Conservation (phyloP, 192 early-diverging fungal species). For the Chytriomyces sp. region DNA sequence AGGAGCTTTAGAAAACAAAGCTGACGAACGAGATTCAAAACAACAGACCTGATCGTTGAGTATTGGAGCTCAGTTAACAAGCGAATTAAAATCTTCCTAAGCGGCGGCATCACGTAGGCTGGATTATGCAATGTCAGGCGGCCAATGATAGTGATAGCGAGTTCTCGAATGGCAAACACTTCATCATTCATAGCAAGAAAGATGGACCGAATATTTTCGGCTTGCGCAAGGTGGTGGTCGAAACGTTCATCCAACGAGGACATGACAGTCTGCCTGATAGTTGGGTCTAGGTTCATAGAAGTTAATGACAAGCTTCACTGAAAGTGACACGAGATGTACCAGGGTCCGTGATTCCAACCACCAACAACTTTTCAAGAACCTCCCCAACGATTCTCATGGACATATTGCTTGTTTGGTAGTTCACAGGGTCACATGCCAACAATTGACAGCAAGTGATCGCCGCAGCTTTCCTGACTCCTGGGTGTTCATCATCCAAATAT, state of each 20-base stretch:
- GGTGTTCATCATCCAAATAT: constrained; percentile 78
- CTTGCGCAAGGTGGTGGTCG: constrained; percentile 87
- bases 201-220: constrained; percentile 84
- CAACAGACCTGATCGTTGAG: constrained; percentile 61
- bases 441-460: constrained; percentile 84
- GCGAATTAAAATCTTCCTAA: constrained; percentile 83
- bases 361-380: constrained; percentile 85
- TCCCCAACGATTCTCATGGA: constrained; percentile 83
- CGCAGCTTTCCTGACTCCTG: constrained; percentile 80
- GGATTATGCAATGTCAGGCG: constrained; percentile 85
- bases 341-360: constrained; percentile 84
- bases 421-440: constrained; percentile 78
- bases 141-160: constrained; percentile 83
- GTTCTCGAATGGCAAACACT: constrained; percentile 81
- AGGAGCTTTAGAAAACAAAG: neutral
- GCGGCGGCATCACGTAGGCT: constrained; percentile 87
- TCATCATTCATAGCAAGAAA: constrained; percentile 92
- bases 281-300: constrained; percentile 50
- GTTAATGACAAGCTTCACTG: constrained; percentile 3
- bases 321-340: constrained; percentile 37
- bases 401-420: constrained; percentile 69
- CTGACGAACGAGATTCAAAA: neutral
- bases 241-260: constrained; percentile 79
- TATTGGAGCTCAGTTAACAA: constrained; percentile 91
- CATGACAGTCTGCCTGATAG: constrained; percentile 77